Conservation (phyloP, 768 basidiomycete genomes). For the Termitomyces sp. region DNA sequence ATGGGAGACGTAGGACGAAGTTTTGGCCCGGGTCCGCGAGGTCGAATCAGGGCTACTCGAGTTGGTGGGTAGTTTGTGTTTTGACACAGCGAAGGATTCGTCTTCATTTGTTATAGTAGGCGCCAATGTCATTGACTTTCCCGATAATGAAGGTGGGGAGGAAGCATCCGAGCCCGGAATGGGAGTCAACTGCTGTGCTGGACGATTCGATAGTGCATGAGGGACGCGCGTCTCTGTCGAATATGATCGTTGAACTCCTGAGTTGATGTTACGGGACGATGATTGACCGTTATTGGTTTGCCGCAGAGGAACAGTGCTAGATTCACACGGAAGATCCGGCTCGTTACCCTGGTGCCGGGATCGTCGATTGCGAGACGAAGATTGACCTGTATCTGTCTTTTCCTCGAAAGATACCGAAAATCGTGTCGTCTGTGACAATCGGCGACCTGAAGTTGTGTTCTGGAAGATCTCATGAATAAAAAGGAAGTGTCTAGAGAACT, state of each 20-base stretch:
- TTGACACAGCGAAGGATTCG: slow-evolving; percentile 23
- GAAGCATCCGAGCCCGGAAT: slow-evolving; percentile 70
- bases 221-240: slow-evolving; percentile 23
- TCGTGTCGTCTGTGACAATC: slow-evolving; percentile 55
- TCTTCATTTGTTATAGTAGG: slow-evolving; percentile 25
- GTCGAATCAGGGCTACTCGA: slow-evolving; percentile 28
- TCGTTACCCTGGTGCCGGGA: slow-evolving; percentile 32
- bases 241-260: slow-evolving; percentile 23
- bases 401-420: slow-evolving; percentile 31
- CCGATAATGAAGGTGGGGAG: slow-evolving; percentile 47
- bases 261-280: slow-evolving; percentile 9
- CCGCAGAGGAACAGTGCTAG: slow-evolving; percentile 14
- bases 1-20: slow-evolving; percentile 50
- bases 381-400: slow-evolving; percentile 10
- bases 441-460: slow-evolving; percentile 71
- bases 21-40: slow-evolving; percentile 47
- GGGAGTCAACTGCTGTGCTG: slow-evolving; percentile 47
- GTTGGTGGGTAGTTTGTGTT: slow-evolving; percentile 21
- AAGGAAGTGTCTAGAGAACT: neutral
- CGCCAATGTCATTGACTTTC: slow-evolving; percentile 32
- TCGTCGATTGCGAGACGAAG: slow-evolving; percentile 23
- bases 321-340: slow-evolving; percentile 19
- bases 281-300: slow-evolving; percentile 28
- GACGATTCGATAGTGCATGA: slow-evolving; percentile 23
- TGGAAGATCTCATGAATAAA: slow-evolving; percentile 20